Percentiles rank a stretch among this genome's conserved stretches.
Evolutionary conservation across 2,329 filamentous ascomycete genomes (phyloP).

Genomic region (Aspergillus flavus): DNA sequence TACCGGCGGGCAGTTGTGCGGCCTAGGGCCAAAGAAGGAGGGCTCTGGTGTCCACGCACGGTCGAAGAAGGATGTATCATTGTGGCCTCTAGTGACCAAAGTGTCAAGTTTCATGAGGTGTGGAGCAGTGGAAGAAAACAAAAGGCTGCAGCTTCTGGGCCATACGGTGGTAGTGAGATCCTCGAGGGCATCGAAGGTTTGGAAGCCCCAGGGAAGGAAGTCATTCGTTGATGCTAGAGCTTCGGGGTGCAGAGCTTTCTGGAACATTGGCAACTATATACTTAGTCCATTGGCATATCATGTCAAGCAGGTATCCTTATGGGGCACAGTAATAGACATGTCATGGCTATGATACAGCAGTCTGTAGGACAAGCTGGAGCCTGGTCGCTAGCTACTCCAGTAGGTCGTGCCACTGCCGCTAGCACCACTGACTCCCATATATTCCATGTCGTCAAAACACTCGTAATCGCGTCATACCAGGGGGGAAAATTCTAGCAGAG

Average conservation of each 20-base stretch:
- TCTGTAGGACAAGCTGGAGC: no score
- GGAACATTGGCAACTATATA: constrained; percentile 5
- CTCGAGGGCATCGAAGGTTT: constrained; percentile 80
- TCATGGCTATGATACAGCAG: no score
- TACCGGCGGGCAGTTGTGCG: constrained; percentile 26
- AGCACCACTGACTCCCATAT: no score
- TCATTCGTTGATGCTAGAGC: constrained; percentile 62
- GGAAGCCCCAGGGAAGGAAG: constrained; percentile 56
- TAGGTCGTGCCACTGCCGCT: no score
- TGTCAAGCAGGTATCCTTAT: background rate
- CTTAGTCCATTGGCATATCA: background rate
- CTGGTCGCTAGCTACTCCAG: no score
- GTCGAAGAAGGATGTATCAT: constrained; percentile 80
- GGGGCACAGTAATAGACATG: background rate
- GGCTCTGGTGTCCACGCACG: constrained; percentile 58
- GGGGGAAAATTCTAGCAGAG: background rate
- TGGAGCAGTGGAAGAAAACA: constrained; percentile 70
- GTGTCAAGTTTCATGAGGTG: constrained; percentile 92
- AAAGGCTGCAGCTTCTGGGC: constrained; percentile 57
- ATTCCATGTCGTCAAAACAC: no score
- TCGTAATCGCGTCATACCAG: no score
- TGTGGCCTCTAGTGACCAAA: constrained; percentile 88
- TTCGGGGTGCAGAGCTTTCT: background rate
- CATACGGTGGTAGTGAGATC: constrained; percentile 82
- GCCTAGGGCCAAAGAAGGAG: constrained; percentile 52